Evolutionary conservation across 208 protist species (phyloP), one percentile per base, ranked within the genome.

Genomic region (Leishmania aethiopica): DNA sequence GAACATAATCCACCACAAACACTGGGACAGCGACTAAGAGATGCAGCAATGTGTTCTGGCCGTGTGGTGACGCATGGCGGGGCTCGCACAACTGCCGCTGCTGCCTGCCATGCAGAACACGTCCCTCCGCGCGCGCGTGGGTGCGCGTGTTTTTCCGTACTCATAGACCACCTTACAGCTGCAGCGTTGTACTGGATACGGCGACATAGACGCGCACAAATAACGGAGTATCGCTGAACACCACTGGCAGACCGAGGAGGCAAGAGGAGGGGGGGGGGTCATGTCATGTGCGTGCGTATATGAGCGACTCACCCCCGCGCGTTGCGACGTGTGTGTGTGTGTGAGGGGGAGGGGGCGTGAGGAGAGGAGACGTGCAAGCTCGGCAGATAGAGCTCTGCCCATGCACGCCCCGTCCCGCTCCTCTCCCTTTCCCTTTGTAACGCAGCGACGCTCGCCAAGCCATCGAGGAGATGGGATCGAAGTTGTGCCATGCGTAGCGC

Each of bases 1-100:
- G 15, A 93, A 90, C 71, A 74, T 96, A 22, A 22, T 94, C 0
- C 87, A 92, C 19, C 86, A 93, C 62, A 76, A 75, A 32, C 37
- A 71, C 70, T n/a, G 40, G 37, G 77, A 78, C 25, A 67, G 22
- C 45, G 40, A 42, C 51, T 80, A 53, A 53, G 22, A 22, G 15
- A 25, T 59, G 80, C 32, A 19, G 17, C 55, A 51, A 45, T 28
- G 51, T 55, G n/a, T 28, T 15, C 2, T 17, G 25, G 32, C 1
- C 37, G 40, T 32, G 79, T 8, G 60, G 28, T 32, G 59, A 69
- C 32, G 35, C 49, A 66, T 4, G n/a, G 10, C 40, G 35, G 25
- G 8, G 45, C 28, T 10, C 71, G 25, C 15, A 2, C 57, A 53
- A 4, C 78, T 45, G 72, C 75, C 67, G 19, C 49, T 60, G 66